Conservation (phyloP, 495 filamentous ascomycete genomes). For the Ramalina intermedia region DNA sequence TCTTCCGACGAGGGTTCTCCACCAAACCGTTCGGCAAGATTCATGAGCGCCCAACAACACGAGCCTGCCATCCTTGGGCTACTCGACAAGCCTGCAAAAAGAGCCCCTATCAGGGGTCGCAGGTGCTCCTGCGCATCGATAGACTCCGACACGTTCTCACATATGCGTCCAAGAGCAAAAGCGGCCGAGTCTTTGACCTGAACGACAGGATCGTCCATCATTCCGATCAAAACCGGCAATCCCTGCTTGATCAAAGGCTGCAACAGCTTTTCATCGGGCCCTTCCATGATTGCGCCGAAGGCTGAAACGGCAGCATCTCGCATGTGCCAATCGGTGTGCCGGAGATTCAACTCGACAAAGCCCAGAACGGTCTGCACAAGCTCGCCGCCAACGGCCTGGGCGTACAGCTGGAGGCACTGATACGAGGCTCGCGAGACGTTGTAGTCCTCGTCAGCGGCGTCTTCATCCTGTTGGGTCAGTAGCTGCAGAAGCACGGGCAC, state of each 20-base stretch:
- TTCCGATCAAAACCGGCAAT: constrained; percentile 71
- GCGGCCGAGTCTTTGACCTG: constrained; percentile 95
- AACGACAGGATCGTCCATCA: constrained; percentile 87
- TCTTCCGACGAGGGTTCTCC: constrained; percentile 60
- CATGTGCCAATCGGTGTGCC: constrained; percentile 78
- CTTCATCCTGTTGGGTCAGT: constrained; percentile 93
- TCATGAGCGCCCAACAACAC: constrained; percentile 99
- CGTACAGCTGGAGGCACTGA: constrained; percentile 89
- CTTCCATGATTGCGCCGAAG: constrained; percentile 99
- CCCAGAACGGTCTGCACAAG: constrained; percentile 70
- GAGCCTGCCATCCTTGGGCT: constrained; percentile 94
- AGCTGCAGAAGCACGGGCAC: constrained; percentile 79
- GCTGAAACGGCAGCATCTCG: constrained; percentile 92
- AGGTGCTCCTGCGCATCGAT: constrained; percentile 76
- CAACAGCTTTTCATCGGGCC: constrained; percentile 75
- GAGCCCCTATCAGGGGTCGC: constrained; percentile 62
- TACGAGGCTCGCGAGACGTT: constrained; percentile 91
- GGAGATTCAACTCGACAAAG: constrained; percentile 86
- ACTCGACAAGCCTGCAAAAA: constrained; percentile 83
- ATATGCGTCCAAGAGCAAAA: constrained; percentile 90
- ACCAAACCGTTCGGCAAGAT: constrained; percentile 86
- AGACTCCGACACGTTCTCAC: constrained; percentile 73
- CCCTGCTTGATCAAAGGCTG: constrained; percentile 92
- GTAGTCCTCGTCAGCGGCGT: constrained; percentile 92
- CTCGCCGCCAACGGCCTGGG: constrained; percentile 69